Conservation (phyloP, 2,329 filamentous ascomycete genomes). For the Pseudogymnoascus sp. region DNA sequence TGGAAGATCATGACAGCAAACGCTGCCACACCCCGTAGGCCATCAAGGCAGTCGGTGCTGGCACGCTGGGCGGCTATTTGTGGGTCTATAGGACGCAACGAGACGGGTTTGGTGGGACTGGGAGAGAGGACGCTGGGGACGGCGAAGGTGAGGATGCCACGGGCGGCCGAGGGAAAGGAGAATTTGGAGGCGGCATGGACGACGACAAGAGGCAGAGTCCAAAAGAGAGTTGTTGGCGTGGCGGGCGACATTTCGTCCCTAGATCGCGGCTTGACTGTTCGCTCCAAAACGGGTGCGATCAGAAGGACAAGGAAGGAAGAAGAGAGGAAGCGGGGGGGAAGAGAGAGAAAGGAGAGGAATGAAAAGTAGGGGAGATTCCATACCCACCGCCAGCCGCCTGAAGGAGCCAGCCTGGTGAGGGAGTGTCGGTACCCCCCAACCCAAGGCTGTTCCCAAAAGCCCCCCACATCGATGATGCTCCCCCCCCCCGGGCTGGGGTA, state of each 20-base stretch:
- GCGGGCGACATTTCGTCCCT: background rate
- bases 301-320: background rate
- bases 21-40: background rate
- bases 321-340: background rate
- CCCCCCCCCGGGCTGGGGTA: background rate
- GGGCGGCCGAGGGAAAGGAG: background rate
- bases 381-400: background rate
- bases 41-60: constrained; percentile 1
- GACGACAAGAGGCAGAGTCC: background rate
- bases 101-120: background rate
- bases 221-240: background rate
- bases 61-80: constrained; percentile 5
- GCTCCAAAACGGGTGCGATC: background rate
- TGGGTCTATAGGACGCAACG: background rate
- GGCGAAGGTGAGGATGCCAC: constrained; percentile 1
- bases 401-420: background rate
- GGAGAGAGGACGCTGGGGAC: background rate
- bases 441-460: background rate
- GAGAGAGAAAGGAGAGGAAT: background rate
- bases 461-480: background rate
- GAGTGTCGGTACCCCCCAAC: background rate
- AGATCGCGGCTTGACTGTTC: background rate
- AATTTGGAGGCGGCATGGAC: background rate
- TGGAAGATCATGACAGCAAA: constrained; percentile 2
- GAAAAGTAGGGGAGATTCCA: background rate